phyloP scores from a whole-genome alignment of 148 eudicot genomes.

The Silene latifolia region DNA sequence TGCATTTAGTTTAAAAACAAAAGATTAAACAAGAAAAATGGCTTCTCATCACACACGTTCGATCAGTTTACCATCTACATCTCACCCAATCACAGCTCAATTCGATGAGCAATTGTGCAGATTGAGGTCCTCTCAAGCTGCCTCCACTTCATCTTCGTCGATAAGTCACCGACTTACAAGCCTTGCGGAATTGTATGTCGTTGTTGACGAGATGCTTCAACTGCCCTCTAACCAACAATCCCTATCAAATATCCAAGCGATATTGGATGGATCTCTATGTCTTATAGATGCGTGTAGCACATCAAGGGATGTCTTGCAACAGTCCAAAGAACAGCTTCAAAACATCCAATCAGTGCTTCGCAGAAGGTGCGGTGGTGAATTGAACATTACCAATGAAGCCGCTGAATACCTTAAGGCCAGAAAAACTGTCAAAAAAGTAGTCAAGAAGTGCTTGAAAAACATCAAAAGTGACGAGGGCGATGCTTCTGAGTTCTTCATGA shows the following conservation, averaged over 20 bases:
- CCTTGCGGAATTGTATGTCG: background rate
- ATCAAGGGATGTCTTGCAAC: constrained; percentile 21
- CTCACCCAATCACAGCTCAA: constrained; percentile 1
- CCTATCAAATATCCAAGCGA: background rate
- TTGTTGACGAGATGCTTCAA: constrained; percentile 9
- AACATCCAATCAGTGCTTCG: constrained; percentile 29
- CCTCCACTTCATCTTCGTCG: constrained; percentile 12
- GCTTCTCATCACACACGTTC: constrained; percentile 7
- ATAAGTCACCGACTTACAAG: background rate
- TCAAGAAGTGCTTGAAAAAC: constrained; percentile 21
- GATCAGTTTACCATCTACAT: background rate
- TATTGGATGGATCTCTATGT: constrained; percentile 33
- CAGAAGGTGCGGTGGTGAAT: constrained; percentile 31
- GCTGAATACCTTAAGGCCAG: constrained; percentile 8
- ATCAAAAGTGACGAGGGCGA: constrained; percentile 2
- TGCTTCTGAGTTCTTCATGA: constrained; percentile 1
- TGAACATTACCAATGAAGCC: constrained; percentile 14
- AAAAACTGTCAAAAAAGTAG: constrained; percentile 24
- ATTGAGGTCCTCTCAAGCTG: background rate
- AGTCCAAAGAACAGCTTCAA: constrained; percentile 25
- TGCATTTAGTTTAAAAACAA: background rate
- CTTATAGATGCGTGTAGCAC: constrained; percentile 33
- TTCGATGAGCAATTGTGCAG: background rate
- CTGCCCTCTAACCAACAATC: constrained; percentile 2
- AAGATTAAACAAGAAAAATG: background rate